These are phyloP conservation scores for Picea engelmannii DNA, from an alignment of 83 land plant species.

Conservation along the genomic window DNA sequence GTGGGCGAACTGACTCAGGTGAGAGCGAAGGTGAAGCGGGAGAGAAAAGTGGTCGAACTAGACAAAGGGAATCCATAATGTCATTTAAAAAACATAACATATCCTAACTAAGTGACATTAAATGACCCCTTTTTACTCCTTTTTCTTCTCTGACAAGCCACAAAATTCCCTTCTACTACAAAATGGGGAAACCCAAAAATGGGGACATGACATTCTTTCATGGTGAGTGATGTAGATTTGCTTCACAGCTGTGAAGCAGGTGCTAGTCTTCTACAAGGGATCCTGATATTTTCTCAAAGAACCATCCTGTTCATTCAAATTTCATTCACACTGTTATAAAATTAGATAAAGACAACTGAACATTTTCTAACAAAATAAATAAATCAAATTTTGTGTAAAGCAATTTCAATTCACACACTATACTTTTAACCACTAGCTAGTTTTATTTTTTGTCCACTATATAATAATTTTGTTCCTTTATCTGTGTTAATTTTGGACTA, in stretches of 20 bases:
- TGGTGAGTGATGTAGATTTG: not conserved
- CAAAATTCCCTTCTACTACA: too few species aligned
- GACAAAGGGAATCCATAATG: too few species aligned
- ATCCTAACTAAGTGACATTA: too few species aligned
- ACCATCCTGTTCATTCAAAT: not conserved
- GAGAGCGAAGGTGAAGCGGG: too few species aligned
- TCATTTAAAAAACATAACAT: too few species aligned
- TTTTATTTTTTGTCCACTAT: not conserved
- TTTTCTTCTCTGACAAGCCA: too few species aligned
- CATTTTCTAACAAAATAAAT: not conserved
- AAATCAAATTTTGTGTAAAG: not conserved
- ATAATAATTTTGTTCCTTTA: not conserved
- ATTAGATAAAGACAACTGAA: not conserved
- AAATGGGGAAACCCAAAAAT: too few species aligned
- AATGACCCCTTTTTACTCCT: too few species aligned
- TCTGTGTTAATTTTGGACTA: not conserved
- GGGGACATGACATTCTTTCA: too few species aligned
- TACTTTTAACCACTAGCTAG: not conserved
- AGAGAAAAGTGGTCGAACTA: too few species aligned
- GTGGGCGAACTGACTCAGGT: too few species aligned
- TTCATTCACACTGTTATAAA: not conserved
- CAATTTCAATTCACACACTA: not conserved
- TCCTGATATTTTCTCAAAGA: not conserved
- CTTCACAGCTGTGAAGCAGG: not conserved
- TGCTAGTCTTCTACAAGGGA: not conserved